Evolutionary conservation across 108 stramenopile genomes (phyloP).

Genomic region (Nitzschia sp.): DNA sequence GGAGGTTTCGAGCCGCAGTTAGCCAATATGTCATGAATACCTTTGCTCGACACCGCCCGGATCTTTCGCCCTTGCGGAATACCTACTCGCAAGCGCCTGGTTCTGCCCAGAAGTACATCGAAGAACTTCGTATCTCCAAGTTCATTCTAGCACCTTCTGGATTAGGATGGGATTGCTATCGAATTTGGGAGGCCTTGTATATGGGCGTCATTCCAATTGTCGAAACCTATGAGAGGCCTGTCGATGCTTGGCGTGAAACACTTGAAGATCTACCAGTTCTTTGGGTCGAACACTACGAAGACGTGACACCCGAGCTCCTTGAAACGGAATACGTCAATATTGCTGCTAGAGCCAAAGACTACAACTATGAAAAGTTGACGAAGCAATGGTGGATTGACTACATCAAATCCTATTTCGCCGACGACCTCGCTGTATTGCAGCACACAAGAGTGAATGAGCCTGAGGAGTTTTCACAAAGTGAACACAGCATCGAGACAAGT

Average conservation of each 20-base stretch:
- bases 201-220: conserved; percentile 50
- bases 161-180: conserved; percentile 56
- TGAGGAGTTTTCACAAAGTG: no score
- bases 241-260: conserved; percentile 43
- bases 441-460: background rate
- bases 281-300: conserved; percentile 47
- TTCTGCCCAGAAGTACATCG: conserved; percentile 15
- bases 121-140: conserved; percentile 33
- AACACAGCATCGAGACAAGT: no score
- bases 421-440: background rate
- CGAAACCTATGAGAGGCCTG: conserved; percentile 31
- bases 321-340: conserved; percentile 35
- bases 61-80: conserved; percentile 16
- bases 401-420: conserved; percentile 19
- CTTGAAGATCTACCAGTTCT: conserved; percentile 51
- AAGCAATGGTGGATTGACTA: conserved; percentile 50
- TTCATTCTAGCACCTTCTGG: conserved; percentile 56
- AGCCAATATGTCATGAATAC: conserved; percentile 33
- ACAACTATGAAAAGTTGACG: conserved; percentile 43
- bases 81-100: conserved; percentile 24
- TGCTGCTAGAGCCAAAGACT: conserved; percentile 3
- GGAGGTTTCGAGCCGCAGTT: conserved; percentile 15
- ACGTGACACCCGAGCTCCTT: conserved; percentile 52
- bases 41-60: conserved; percentile 19
- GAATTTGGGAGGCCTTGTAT: conserved; percentile 45